Base-by-base conservation (phyloP, 257 asterid genomes). In the Scutellaria galericulata region DNA sequence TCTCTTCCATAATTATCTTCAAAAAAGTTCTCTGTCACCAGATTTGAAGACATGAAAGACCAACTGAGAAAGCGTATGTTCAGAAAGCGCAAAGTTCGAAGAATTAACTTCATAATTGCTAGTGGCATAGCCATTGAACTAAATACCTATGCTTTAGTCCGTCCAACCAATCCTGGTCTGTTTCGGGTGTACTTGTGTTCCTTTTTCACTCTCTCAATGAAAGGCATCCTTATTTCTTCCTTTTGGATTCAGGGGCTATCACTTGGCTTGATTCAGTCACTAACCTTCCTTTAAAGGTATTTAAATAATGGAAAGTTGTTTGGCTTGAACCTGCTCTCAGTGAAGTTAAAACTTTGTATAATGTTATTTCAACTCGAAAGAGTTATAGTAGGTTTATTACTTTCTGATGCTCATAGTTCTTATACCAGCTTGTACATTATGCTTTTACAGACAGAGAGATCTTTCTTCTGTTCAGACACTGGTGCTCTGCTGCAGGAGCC, bases 191-290 rank as follows among this genome's bases (percentile, higher is more conserved):
- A 18, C 65, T 18, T 61, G 52, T 60, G 44, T 31, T 68, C 75
- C 31, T 44, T 37, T 48, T 72, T 15, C 8, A 41, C 66, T 76
- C 60, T 27, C 46, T 72, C 48, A 22, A 35, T 66, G 59, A 37
- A 55, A 63, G 57, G 39, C 66, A 70, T 73, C 58, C 71, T 76
- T 39, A 83, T 57, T 57, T 70, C 76, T 64, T 76, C 69, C 54
- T 75, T 58, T 42, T 51, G 73, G 72, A 77, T 81, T 76, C 84
- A 93, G 99, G 99, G 71, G 72, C 80, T 35, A 86, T 89, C 73
- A 83, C 96, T 40, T 94, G 99, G 99, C 97, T 94, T 57, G 99
- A 94, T 78, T 94, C 98, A 20, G 87, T 82, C 65, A 84, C 92
- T 67, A 94, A 94, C 81, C 89, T 88, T 78, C 99, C 98, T 57